A percentile compares a stretch with the other conserved stretches of the same genome.
These are phyloP conservation scores for Malus sylvestris DNA, from an alignment of 306 rosid genomes.

Conservation along the genomic window DNA sequence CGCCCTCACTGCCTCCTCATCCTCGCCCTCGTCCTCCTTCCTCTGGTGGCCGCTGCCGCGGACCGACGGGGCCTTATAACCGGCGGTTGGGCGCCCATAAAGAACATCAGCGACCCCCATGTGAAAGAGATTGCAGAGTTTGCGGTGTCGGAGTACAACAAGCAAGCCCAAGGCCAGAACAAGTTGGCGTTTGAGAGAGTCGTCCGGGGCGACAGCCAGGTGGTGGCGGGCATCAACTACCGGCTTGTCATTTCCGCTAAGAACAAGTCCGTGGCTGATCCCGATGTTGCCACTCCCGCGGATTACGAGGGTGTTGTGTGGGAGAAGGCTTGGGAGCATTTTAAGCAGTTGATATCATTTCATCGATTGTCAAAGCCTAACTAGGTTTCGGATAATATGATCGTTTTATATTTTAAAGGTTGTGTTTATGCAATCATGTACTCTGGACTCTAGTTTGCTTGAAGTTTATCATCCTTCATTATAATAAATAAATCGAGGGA, in stretches of 20 bases:
- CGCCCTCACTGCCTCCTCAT: neutral
- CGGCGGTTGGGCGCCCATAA: conserved; percentile 41
- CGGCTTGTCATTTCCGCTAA: conserved; percentile 32
- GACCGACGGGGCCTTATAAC: neutral
- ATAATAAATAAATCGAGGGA: neutral
- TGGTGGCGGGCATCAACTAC: conserved; percentile 32
- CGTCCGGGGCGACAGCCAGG: conserved; percentile 41
- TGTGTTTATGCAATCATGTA: neutral
- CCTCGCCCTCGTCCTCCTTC: conserved; percentile 13
- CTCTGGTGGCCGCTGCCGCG: neutral
- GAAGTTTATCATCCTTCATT: neutral
- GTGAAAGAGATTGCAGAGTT: conserved; percentile 46
- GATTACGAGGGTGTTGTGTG: conserved; percentile 29
- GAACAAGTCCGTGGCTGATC: neutral
- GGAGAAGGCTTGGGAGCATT: conserved; percentile 29
- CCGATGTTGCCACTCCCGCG: neutral
- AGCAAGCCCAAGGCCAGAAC: conserved; percentile 3
- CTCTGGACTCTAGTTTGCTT: neutral
- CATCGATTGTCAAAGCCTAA: neutral
- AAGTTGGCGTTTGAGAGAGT: conserved; percentile 19
- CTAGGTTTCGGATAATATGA: neutral
- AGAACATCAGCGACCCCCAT: conserved; percentile 27
- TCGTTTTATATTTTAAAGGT: neutral
- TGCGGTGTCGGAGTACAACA: conserved; percentile 43
- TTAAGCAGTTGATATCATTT: conserved; percentile 37